Evolutionary conservation across 257 asterid genomes (phyloP).

Genomic region (Linderniella brevidens): DNA sequence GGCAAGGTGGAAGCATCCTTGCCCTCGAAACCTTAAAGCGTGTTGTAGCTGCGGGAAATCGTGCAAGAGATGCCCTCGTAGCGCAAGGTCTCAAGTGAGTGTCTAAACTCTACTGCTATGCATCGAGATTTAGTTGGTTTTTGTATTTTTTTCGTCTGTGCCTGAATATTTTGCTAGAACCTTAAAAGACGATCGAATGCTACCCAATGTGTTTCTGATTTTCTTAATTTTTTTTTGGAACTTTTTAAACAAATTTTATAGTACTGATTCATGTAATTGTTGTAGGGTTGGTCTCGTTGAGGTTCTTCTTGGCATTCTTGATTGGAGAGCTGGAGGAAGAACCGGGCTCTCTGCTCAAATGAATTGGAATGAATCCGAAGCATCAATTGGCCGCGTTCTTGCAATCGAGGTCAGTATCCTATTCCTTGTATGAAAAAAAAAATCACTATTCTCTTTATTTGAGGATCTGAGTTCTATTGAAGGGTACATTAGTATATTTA

Average conservation of each 20-base stretch:
- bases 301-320: conserved; percentile 96
- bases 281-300: conserved; percentile 96
- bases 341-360: conserved; percentile 67
- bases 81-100: conserved; percentile 97
- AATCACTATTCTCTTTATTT: too few species aligned
- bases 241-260: conserved; percentile 5
- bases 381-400: conserved; percentile 85
- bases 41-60: conserved; percentile 87
- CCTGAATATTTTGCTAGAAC: too few species aligned
- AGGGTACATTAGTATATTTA: too few species aligned
- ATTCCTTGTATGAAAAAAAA: background rate
- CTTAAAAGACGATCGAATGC: too few species aligned
- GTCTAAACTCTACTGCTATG: background rate
- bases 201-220: too few species aligned
- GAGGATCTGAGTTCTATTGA: background rate
- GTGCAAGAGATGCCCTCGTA: conserved; percentile 97
- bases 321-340: conserved; percentile 97
- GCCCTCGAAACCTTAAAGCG: conserved; percentile 98
- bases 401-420: conserved; percentile 66
- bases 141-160: too few species aligned
- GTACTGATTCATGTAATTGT: conserved; percentile 9
- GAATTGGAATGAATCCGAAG: conserved; percentile 99
- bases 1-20: conserved; percentile 98
- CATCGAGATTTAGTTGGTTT: too few species aligned
- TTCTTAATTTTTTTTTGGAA: conserved; percentile 1